These are phyloP conservation scores for Pichia sorboxylosa DNA, from an alignment of 1,139 yeast species.

Conservation along the genomic window DNA sequence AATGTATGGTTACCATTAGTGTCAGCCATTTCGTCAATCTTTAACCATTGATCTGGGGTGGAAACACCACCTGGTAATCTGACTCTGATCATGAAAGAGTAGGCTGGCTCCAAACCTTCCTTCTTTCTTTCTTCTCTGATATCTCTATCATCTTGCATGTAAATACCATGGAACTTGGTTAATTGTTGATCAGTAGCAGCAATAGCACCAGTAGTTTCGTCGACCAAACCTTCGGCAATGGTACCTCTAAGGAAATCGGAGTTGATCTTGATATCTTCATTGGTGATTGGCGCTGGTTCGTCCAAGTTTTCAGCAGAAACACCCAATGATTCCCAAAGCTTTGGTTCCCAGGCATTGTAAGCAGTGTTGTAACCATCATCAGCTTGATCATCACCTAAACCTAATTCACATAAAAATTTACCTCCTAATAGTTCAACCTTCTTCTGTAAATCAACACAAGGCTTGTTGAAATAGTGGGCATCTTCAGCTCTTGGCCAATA, in stretches of 20 bases:
- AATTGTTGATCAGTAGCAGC: conserved; percentile 89
- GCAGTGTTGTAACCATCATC: conserved; percentile 93
- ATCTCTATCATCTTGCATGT: conserved; percentile 98
- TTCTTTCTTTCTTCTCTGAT: conserved; percentile 85
- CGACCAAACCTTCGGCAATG: conserved; percentile 75
- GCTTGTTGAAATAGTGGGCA: conserved; percentile 86
- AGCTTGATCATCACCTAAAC: conserved; percentile 94
- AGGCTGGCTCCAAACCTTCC: conserved; percentile 90
- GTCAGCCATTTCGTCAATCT: conserved; percentile 74
- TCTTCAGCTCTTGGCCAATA: conserved; percentile 98
- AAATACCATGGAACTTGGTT: conserved; percentile 95
- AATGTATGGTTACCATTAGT: conserved; percentile 85
- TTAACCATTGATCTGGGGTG: conserved; percentile 79
- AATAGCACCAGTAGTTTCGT: conserved; percentile 82
- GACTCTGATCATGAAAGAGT: conserved; percentile 91
- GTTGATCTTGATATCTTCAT: conserved; percentile 86
- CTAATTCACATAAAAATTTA: conserved; percentile 58
- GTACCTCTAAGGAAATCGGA: conserved; percentile 89
- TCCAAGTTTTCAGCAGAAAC: conserved; percentile 76
- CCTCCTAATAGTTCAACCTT: conserved; percentile 65
- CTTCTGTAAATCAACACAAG: conserved; percentile 62
- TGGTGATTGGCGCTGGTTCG: conserved; percentile 92
- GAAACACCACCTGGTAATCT: conserved; percentile 92
- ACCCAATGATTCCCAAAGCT: conserved; percentile 80
- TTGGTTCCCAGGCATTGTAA: conserved; percentile 75